Conservation (phyloP, 23 red algal genomes). For the Rhodosorus marinus region DNA sequence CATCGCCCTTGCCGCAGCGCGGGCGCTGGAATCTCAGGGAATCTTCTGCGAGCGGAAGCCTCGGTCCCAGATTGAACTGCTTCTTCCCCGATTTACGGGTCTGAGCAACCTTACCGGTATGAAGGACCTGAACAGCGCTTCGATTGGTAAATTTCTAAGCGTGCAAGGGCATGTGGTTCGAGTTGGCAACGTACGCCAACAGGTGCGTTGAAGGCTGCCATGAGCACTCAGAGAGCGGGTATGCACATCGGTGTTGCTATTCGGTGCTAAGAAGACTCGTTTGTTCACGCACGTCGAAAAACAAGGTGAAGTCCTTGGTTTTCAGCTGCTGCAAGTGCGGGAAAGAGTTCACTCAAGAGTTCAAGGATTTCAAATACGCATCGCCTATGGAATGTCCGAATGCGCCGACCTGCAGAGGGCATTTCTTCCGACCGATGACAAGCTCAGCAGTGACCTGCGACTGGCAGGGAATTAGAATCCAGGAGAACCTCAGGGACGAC, state of each 20-base stretch:
- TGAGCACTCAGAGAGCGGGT: no score
- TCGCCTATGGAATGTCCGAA: slow-evolving; percentile 23
- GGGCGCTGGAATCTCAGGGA: slow-evolving; percentile 17
- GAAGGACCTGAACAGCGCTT: slow-evolving; percentile 31
- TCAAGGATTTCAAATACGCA: slow-evolving; percentile 57
- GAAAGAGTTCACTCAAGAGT: slow-evolving; percentile 14
- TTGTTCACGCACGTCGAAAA: no score
- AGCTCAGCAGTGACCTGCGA: slow-evolving; percentile 56
- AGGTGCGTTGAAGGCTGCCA: no score
- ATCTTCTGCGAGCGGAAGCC: background rate
- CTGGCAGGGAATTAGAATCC: slow-evolving; percentile 85
- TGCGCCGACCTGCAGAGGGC: slow-evolving; percentile 34
- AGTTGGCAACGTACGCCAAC: no score
- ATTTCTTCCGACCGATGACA: slow-evolving; percentile 35
- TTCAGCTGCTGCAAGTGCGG: slow-evolving; percentile 46
- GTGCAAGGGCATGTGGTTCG: slow-evolving; percentile 56
- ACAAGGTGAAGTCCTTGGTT: no score
- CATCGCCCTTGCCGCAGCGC: slow-evolving; percentile 31
- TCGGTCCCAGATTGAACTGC: background rate
- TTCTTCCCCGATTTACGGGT: background rate
- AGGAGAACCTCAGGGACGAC: slow-evolving; percentile 47
- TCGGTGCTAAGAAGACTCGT: no score
- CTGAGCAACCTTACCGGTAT: slow-evolving; percentile 39
- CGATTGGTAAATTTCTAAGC: slow-evolving; percentile 26
- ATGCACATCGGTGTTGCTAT: no score